These are phyloP conservation scores for Pythium dissotocum DNA, from an alignment of 352 stramenopile species.

Conservation along the genomic window DNA sequence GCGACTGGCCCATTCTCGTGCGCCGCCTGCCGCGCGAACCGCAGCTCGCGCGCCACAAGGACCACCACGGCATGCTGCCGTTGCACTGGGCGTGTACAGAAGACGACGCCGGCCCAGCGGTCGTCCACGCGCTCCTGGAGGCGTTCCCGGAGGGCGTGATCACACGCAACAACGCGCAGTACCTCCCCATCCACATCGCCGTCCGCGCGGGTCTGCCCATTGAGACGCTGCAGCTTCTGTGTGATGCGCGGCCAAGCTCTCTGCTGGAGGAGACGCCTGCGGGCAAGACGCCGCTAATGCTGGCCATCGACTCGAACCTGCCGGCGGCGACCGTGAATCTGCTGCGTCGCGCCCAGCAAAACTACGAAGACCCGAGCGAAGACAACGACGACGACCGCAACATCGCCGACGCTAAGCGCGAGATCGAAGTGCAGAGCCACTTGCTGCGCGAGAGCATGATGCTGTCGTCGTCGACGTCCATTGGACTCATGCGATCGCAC, in stretches of 20 bases:
- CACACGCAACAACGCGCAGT: constrained; percentile 83
- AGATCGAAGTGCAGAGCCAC: constrained; percentile 77
- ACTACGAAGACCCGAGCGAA: constrained; percentile 58
- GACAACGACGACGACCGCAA: constrained; percentile 59
- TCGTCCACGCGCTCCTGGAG: constrained; percentile 60
- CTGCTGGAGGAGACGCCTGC: constrained; percentile 69
- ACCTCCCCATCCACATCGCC: constrained; percentile 82
- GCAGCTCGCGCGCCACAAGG: constrained; percentile 71
- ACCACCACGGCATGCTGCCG: constrained; percentile 85
- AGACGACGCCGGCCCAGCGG: constrained; percentile 63
- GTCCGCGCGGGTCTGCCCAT: constrained; percentile 55
- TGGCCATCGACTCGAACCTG: constrained; percentile 61
- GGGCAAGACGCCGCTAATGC: constrained; percentile 68
- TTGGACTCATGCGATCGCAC: constrained; percentile 41
- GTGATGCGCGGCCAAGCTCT: constrained; percentile 63
- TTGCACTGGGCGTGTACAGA: constrained; percentile 86
- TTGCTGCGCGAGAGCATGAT: constrained; percentile 77
- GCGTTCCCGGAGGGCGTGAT: constrained; percentile 77
- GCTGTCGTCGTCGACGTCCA: constrained; percentile 12
- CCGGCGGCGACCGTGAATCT: constrained; percentile 48
- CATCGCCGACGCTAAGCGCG: constrained; percentile 72
- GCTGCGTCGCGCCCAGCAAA: constrained; percentile 67
- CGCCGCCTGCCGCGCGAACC: constrained; percentile 55
- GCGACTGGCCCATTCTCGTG: constrained; percentile 71
- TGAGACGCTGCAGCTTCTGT: constrained; percentile 61